phyloP scores from a whole-genome alignment of 1,139 yeast species.

The Yamadazyma aaseri region DNA sequence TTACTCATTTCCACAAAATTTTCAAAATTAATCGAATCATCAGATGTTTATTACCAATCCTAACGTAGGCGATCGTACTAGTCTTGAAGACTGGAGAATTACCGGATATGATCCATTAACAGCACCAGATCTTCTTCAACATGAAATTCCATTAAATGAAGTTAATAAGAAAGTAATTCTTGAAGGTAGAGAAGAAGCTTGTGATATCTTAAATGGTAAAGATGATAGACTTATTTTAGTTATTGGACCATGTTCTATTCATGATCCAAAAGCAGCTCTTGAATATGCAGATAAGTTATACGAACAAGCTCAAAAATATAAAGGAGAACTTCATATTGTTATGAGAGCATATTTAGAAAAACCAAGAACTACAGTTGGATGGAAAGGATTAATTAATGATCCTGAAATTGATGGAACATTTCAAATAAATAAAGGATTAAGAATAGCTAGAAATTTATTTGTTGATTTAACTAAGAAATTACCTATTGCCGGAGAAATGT shows the following conservation, averaged over 20 bases:
- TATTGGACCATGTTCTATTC: constrained; percentile 96
- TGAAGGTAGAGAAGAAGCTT: constrained; percentile 75
- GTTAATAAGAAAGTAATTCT: constrained; percentile 60
- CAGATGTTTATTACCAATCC: constrained; percentile 81
- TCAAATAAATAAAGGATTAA: constrained; percentile 92
- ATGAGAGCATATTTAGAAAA: constrained; percentile 98
- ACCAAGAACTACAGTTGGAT: constrained; percentile 98
- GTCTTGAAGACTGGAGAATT: constrained; percentile 89
- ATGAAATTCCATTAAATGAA: constrained; percentile 73
- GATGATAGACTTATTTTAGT: constrained; percentile 82
- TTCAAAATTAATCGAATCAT: constrained; percentile 1
- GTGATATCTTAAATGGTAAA: constrained; percentile 65
- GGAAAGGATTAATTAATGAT: constrained; percentile 98
- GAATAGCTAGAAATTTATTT: constrained; percentile 82
- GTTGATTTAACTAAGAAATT: constrained; percentile 74
- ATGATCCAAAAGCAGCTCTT: constrained; percentile 84
- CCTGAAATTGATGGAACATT: constrained; percentile 92
- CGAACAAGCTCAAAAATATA: constrained; percentile 63
- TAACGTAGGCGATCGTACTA: constrained; percentile 75
- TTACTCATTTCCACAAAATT: neutral
- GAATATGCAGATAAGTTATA: constrained; percentile 79
- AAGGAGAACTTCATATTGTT: constrained; percentile 74
- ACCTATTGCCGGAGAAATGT: constrained; percentile 97
- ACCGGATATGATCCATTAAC: constrained; percentile 91
- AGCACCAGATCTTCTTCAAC: constrained; percentile 92